Evolutionary conservation across 1,284 basidiomycete species (phyloP).

Genomic region (Retiboletus flavoniger): DNA sequence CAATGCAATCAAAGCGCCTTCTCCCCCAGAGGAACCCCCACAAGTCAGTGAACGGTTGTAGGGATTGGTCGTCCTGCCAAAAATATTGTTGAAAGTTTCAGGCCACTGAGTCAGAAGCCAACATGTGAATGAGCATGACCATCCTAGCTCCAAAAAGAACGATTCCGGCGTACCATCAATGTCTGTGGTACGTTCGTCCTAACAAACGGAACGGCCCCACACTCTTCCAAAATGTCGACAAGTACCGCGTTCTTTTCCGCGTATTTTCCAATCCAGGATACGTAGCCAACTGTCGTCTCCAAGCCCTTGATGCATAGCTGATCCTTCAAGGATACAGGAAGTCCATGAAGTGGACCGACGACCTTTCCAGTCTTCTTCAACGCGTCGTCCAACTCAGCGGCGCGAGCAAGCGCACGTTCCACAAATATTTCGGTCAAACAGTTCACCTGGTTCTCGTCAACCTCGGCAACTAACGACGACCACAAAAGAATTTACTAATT

Average conservation of each 20-base stretch:
- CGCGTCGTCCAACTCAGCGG: conserved; percentile 50
- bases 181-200: conserved; percentile 73
- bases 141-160: neutral
- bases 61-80: conserved; percentile 70
- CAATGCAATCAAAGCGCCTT: conserved; percentile 59
- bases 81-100: conserved; percentile 63
- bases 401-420: conserved; percentile 52
- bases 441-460: conserved; percentile 47
- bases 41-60: conserved; percentile 51
- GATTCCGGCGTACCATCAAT: conserved; percentile 45
- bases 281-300: conserved; percentile 62
- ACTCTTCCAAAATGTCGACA: conserved; percentile 57
- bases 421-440: conserved; percentile 54
- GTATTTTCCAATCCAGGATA: conserved; percentile 59
- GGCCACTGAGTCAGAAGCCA: conserved; percentile 45
- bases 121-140: neutral
- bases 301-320: conserved; percentile 54
- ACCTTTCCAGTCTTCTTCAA: conserved; percentile 45
- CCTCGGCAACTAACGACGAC: neutral
- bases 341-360: conserved; percentile 60
- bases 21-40: conserved; percentile 66
- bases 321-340: conserved; percentile 64
- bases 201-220: conserved; percentile 68
- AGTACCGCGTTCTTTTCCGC: conserved; percentile 55
- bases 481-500: conserved; percentile 40